Conservation (phyloP, 176 grass and related monocot genomes). For the Cenchrus purpureus region DNA sequence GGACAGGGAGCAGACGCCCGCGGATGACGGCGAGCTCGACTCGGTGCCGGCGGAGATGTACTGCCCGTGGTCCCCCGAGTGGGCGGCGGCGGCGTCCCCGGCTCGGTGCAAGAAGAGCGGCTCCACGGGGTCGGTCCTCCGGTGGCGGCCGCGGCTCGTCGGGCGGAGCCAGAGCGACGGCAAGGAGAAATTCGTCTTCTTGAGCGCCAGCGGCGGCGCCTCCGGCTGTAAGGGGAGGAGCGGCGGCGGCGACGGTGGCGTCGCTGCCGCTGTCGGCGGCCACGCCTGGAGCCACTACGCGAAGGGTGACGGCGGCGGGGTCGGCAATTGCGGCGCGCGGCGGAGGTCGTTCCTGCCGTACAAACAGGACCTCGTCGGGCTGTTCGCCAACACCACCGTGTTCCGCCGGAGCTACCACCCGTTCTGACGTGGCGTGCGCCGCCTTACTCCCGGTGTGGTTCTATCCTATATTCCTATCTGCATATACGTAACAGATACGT, state of each 20-base stretch:
- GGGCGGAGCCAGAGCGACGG: slow-evolving; percentile 89
- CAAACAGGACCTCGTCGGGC: slow-evolving; percentile 67
- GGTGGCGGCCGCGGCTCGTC: slow-evolving; percentile 70
- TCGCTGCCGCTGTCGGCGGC: background rate
- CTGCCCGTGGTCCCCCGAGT: slow-evolving; percentile 43
- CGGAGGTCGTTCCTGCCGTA: slow-evolving; percentile 81
- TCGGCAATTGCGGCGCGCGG: slow-evolving; percentile 16
- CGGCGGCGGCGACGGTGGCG: background rate
- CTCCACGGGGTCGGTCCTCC: slow-evolving; percentile 80
- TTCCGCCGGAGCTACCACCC: slow-evolving; percentile 65
- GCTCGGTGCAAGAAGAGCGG: slow-evolving; percentile 72
- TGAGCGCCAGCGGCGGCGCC: slow-evolving; percentile 30
- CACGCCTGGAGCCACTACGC: slow-evolving; percentile 49
- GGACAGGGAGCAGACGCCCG: slow-evolving; percentile 37
- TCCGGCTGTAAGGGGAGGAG: background rate
- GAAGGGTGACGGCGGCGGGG: background rate
- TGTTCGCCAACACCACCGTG: slow-evolving; percentile 68
- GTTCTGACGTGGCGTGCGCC: slow-evolving; percentile 28
- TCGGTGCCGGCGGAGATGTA: slow-evolving; percentile 43
- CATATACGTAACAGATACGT: background rate
- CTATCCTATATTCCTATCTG: background rate
- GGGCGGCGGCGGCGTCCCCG: background rate
- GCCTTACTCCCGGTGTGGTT: background rate
- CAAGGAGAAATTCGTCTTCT: slow-evolving; percentile 93
- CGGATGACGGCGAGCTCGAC: background rate